Evolutionary conservation across 768 basidiomycete species (phyloP).

Genomic region (Kwoniella heveanensis): DNA sequence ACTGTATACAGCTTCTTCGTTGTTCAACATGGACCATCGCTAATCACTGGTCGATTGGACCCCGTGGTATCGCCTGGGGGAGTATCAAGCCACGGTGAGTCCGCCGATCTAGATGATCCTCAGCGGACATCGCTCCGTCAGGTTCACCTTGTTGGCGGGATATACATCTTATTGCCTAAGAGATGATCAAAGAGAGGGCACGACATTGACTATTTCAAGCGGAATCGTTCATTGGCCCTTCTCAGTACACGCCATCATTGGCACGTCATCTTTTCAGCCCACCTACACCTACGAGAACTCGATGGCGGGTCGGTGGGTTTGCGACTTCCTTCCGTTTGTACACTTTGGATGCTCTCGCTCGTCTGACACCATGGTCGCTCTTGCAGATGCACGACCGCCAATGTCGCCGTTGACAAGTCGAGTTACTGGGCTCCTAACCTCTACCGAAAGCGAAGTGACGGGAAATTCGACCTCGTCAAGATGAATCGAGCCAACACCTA

Average conservation of each 20-base stretch:
- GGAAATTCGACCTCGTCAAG: constrained; percentile 9
- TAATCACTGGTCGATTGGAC: constrained; percentile 22
- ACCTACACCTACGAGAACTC: constrained; percentile 24
- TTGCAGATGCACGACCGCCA: constrained; percentile 55
- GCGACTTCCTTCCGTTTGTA: too few relatives aligned
- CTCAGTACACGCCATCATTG: constrained; percentile 24
- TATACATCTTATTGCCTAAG: too few relatives aligned
- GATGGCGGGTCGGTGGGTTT: constrained; percentile 9
- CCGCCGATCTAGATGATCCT: not conserved
- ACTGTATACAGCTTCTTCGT: constrained; percentile 19
- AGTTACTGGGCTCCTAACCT: constrained; percentile 57
- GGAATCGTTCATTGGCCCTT: too few relatives aligned
- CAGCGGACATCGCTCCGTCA: not conserved
- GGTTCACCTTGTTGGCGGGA: too few relatives aligned
- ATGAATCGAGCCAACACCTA: constrained; percentile 51
- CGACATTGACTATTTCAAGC: too few relatives aligned
- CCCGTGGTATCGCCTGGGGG: constrained; percentile 24
- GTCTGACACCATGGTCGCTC: too few relatives aligned
- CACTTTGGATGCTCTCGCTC: too few relatives aligned
- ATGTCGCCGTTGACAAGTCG: constrained; percentile 55
- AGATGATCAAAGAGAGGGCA: too few relatives aligned
- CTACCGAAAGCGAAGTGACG: constrained; percentile 34
- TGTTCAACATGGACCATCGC: constrained; percentile 11
- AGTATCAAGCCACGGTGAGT: constrained; percentile 22
- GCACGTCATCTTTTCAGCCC: constrained; percentile 15